These are phyloP conservation scores for Knoxia roxburghii DNA, from an alignment of 257 asterid genomes.

Conservation along the genomic window DNA sequence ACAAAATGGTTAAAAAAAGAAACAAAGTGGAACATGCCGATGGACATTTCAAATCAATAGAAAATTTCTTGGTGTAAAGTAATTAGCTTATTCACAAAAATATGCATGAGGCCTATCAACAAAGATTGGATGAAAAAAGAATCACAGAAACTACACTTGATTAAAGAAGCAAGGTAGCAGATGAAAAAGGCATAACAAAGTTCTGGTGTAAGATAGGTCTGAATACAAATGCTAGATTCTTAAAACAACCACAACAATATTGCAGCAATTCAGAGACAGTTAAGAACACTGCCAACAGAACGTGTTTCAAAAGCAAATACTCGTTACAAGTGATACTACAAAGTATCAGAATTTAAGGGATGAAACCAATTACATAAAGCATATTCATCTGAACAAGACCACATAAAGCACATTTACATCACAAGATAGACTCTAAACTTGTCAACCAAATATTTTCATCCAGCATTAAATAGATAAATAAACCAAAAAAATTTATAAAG, in stretches of 20 bases:
- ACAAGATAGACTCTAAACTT: background rate
- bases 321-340: background rate
- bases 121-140: background rate
- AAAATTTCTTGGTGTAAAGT: too few relatives aligned
- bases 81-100: too few relatives aligned
- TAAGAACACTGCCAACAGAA: background rate
- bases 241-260: background rate
- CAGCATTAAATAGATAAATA: background rate
- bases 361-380: background rate
- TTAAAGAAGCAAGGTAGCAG: background rate
- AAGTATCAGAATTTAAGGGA: background rate
- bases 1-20: background rate
- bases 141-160: background rate
- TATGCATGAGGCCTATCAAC: too few relatives aligned
- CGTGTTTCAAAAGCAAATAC: background rate
- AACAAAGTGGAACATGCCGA: background rate
- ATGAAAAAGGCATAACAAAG: background rate
- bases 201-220: background rate
- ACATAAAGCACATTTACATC: background rate
- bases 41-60: too few relatives aligned
- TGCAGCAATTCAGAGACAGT: background rate
- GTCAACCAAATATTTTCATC: background rate
- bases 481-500: background rate
- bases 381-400: background rate
- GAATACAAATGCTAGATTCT: too few relatives aligned